Conservation (phyloP, 163 green algal genomes). For the Scenedesmus sp. region DNA sequence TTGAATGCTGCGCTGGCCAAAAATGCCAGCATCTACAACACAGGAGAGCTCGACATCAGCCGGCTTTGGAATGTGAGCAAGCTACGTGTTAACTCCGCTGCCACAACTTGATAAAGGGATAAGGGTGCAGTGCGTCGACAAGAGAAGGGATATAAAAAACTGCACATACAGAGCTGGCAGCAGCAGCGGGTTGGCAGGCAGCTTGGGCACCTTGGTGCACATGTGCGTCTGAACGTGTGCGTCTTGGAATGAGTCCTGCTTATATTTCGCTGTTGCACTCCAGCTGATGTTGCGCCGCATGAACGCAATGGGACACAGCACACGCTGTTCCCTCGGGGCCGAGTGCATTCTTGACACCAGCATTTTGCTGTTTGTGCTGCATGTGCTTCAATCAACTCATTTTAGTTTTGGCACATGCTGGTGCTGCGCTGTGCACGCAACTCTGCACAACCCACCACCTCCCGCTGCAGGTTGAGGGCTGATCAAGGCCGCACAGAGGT, state of each 20-base stretch:
- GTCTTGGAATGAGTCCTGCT: too few relatives aligned
- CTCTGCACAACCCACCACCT: background rate
- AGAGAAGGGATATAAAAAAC: too few relatives aligned
- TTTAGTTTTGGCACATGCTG: background rate
- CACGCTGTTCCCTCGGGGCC: too few relatives aligned
- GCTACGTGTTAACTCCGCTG: too few relatives aligned
- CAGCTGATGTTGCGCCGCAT: background rate
- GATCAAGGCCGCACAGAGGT: constrained; percentile 14
- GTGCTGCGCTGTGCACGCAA: background rate
- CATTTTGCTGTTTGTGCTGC: too few relatives aligned
- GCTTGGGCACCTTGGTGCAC: background rate
- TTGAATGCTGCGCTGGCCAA: background rate
- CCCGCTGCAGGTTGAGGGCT: constrained; percentile 5
- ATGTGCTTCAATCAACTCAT: too few relatives aligned
- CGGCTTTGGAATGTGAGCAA: constrained; percentile 33
- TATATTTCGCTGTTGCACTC: background rate
- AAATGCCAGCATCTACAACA: constrained; percentile 38
- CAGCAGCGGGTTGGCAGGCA: background rate
- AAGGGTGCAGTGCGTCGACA: too few relatives aligned
- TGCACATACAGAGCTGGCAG: too few relatives aligned
- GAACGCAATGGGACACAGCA: too few relatives aligned
- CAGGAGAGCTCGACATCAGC: constrained; percentile 14
- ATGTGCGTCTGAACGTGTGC: too few relatives aligned
- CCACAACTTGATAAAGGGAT: too few relatives aligned
- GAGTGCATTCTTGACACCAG: too few relatives aligned